Evolutionary conservation across 2,329 filamentous ascomycete genomes (phyloP).

Genomic region (Phaeosphaeria sp.): DNA sequence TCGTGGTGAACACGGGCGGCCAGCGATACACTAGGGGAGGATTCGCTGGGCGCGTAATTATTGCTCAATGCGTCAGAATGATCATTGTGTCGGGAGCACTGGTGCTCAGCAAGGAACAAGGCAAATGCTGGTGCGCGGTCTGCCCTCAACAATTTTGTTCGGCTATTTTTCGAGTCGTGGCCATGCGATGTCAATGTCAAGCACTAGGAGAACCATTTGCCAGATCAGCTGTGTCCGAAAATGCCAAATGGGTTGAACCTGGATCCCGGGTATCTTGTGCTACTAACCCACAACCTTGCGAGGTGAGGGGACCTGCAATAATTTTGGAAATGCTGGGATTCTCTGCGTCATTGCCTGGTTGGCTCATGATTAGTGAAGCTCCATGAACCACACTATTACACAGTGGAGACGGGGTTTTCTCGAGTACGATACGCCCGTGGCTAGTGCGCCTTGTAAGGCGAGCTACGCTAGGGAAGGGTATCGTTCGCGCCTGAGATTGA

Average conservation of each 20-base stretch:
- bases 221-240: not conserved
- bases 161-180: not conserved
- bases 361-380: no score
- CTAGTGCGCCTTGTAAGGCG: conserved; percentile 1
- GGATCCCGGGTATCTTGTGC: not conserved
- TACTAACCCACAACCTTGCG: not conserved
- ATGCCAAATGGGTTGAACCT: not conserved
- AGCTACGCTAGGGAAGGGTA: not conserved
- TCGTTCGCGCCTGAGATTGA: not conserved
- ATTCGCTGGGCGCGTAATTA: not conserved
- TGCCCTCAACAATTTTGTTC: not conserved
- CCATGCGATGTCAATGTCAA: not conserved
- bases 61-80: not conserved
- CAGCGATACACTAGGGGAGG: not conserved
- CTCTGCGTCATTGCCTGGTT: not conserved
- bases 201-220: not conserved
- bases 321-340: not conserved
- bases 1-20: not conserved
- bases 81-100: no score
- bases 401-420: not conserved
- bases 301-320: not conserved
- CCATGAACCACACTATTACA: not conserved
- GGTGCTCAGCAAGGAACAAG: not conserved
- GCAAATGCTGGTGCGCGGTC: not conserved
- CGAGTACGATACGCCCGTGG: not conserved